Base-by-base conservation (phyloP, 108 stramenopile genomes). In the Licmophora abbreviata region DNA sequence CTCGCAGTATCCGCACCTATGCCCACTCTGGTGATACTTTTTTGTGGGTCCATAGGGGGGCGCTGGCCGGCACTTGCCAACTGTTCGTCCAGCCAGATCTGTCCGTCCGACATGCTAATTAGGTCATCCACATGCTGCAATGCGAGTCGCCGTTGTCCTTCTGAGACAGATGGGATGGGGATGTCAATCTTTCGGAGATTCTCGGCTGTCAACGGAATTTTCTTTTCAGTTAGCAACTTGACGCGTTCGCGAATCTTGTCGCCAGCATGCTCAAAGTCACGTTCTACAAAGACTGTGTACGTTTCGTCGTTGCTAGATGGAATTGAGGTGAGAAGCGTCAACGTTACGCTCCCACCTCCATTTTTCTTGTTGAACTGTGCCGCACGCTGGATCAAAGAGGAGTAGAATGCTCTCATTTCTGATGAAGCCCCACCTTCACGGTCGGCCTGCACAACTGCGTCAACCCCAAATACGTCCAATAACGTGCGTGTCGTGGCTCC, bases 101-200 rank as follows among this genome's bases (percentile, higher is more conserved):
- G 92, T 20, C 92, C 92, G 56, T 93, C 92, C 15, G 83, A 83
- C 92, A 93, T 93, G 42, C 83, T 85, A 32, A 93, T 93, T 44
- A 93, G 53, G 48, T 93, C 92, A 56, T 93, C 92, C 5, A 87
- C 71, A 51, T 88, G 87, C 51, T 88, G 85, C 17, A 86, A 52
- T n/a, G 65, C 82, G 8, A 88, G 44, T n/a, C 77, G 70, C 36
- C 83, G 69, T 40, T 48, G 51, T 31, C 78, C 68, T 68, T 88
- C 92, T 9, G 53, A 36, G 9, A 37, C 70, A 2, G 76, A 73
- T 20, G 92, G 92, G 10, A 85, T 44, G 17, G 92, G 92, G 25
- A 93, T 83, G 41, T 85, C 63, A 26, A 93, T 82, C 58, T 88
- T 93, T 25, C 73, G 58, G 45, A 93, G 46, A 54, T 73, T 87